These are phyloP conservation scores for Colletotrichum musae DNA, from an alignment of 2,329 filamentous ascomycete species.

Conservation along the genomic window DNA sequence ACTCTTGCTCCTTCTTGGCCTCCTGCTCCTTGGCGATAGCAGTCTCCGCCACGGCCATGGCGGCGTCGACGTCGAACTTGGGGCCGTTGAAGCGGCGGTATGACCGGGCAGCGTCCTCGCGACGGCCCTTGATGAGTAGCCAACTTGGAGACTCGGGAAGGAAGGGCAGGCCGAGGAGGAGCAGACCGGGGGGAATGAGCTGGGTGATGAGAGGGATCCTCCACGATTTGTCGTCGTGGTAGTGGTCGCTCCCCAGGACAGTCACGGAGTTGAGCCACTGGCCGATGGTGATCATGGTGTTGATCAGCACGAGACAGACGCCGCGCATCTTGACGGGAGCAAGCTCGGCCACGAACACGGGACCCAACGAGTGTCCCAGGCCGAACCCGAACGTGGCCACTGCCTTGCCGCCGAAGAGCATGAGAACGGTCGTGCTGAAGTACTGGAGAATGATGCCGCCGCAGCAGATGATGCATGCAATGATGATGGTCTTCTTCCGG, in stretches of 20 bases:
- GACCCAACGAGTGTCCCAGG: conserved; percentile 49
- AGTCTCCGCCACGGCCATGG: conserved; percentile 42
- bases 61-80: conserved; percentile 45
- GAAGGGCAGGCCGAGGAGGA: conserved; percentile 44
- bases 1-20: conserved; percentile 43
- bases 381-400: conserved; percentile 49
- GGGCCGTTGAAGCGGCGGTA: conserved; percentile 47
- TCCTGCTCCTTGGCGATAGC: conserved; percentile 45
- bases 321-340: conserved; percentile 50
- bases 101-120: conserved; percentile 42
- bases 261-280: conserved; percentile 43
- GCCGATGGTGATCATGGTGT: conserved; percentile 52
- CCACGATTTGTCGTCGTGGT: conserved; percentile 47
- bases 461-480: conserved; percentile 37
- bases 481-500: conserved; percentile 46
- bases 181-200: conserved; percentile 46
- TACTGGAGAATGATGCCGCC: conserved; percentile 47
- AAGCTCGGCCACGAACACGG: conserved; percentile 51
- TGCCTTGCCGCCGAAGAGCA: conserved; percentile 49
- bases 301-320: conserved; percentile 48
- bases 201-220: conserved; percentile 50
- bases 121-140: conserved; percentile 42
- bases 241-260: conserved; percentile 25
- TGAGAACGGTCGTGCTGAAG: conserved; percentile 41
- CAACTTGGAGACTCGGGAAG: conserved; percentile 44